Evolutionary conservation across 352 stramenopile genomes (phyloP), one percentile per base, ranked within the genome.

Genomic region (Plasmopara muralis): DNA sequence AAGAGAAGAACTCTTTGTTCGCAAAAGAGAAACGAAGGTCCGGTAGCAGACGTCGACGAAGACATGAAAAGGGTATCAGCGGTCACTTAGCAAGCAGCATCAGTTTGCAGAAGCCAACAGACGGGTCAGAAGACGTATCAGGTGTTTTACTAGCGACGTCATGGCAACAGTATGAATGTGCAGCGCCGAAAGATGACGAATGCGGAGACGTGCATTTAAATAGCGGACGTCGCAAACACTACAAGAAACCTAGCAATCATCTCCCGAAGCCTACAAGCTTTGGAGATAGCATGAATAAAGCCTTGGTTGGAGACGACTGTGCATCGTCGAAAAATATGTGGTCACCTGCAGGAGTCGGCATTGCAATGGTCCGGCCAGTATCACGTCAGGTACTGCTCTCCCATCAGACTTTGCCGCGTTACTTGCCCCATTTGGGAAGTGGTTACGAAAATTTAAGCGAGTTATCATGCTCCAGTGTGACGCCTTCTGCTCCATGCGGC

Each of bases 121-220:
- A 81, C 34, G 55, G 62, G 20, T 13, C 57, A 15, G 62, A 77
- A 39, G 65, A 76, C 15, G 54, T 52, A 30, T 40, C 49, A 31
- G 47, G 43, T 35, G 38, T 46, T 9, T 56, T 46, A 9, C 53
- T 50, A 9, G 43, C 47, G 10, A 47, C 51, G 3, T 9, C 54
- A 14, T 69, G 55, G 60, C 64, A 61, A 44, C 10, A 47, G 37
- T 52, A 13, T 9, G 64, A 72, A 44, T 56, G 42, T 18, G 60
- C 64, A 41, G 60, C 64, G 15, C 60, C 64, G 6, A 77, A 75
- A 43, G 70, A 80, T n/a, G 66, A 78, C 29, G 70, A 74, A n/a
- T 55, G 45, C 30, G 55, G 42, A 4, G 46, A 40, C 28, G 50
- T 57, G 33, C 69, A 44, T 25, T 50, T 43, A 6, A 43, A 59